Percentiles rank a stretch among this genome's conserved stretches.
phyloP scores from a whole-genome alignment of 2,329 filamentous ascomycete genomes.

The Talaromyces sp. region DNA sequence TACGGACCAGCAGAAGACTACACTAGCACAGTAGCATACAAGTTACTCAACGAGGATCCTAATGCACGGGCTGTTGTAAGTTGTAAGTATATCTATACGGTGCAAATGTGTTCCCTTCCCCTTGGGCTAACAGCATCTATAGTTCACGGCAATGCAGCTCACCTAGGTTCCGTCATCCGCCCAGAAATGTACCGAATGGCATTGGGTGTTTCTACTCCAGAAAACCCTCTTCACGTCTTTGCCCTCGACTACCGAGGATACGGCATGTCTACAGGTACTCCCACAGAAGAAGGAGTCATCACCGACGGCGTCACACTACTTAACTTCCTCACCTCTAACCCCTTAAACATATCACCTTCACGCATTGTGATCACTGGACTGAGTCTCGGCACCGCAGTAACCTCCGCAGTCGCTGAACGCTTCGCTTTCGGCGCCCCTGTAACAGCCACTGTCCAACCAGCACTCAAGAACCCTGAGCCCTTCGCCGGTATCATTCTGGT shows the following conservation, averaged over 20 bases:
- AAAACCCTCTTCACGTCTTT: constrained; percentile 68
- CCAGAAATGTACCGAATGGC: constrained; percentile 75
- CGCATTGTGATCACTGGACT: constrained; percentile 82
- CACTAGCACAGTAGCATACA: constrained; percentile 48
- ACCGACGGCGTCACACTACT: constrained; percentile 71
- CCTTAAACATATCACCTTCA: constrained; percentile 63
- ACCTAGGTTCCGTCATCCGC: constrained; percentile 74
- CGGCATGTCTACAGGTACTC: constrained; percentile 73
- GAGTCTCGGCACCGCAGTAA: constrained; percentile 82
- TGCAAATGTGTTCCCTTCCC: neutral
- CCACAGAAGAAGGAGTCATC: constrained; percentile 77
- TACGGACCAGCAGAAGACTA: constrained; percentile 53
- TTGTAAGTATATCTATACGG: constrained; percentile 10
- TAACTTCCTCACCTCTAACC: constrained; percentile 57
- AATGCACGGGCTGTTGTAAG: constrained; percentile 55
- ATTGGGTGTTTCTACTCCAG: constrained; percentile 64
- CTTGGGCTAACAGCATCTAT: neutral
- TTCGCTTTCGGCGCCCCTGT: constrained; percentile 53
- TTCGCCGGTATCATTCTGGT: constrained; percentile 80
- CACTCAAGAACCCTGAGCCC: constrained; percentile 48
- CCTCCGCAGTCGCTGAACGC: constrained; percentile 68
- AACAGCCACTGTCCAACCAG: constrained; percentile 38
- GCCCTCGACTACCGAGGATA: constrained; percentile 89
- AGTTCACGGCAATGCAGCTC: constrained; percentile 70
- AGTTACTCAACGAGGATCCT: constrained; percentile 49